phyloP scores from a whole-genome alignment of 345 rosid genomes.

The Brassica nigra region DNA sequence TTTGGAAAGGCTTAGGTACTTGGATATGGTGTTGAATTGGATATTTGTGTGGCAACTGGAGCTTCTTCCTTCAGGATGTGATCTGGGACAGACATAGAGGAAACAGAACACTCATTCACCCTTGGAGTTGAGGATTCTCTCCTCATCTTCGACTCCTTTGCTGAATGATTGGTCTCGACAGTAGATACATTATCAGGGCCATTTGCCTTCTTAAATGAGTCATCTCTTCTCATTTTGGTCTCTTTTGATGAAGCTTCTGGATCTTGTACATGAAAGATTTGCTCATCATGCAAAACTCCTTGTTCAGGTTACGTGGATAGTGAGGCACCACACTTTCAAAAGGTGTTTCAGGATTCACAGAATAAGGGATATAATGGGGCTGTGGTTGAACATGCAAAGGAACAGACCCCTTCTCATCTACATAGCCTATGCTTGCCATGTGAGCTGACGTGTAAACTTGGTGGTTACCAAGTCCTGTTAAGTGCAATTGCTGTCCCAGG shows the following conservation, averaged over 20 bases:
- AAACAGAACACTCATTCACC: slow-evolving; percentile 34
- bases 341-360: slow-evolving; percentile 36
- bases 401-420: slow-evolving; percentile 40
- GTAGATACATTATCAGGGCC: slow-evolving; percentile 30
- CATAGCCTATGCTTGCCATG: slow-evolving; percentile 27
- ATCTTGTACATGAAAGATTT: slow-evolving; percentile 37
- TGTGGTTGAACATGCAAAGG: slow-evolving; percentile 33
- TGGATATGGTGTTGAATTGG: slow-evolving; percentile 29
- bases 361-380: slow-evolving; percentile 32
- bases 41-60: slow-evolving; percentile 20
- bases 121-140: slow-evolving; percentile 40
- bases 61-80: slow-evolving; percentile 29
- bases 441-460: slow-evolving; percentile 39
- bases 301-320: slow-evolving; percentile 31
- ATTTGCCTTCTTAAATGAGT: slow-evolving; percentile 36
- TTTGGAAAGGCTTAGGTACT: slow-evolving; percentile 25
- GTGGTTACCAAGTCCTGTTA: slow-evolving; percentile 32
- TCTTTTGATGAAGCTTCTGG: slow-evolving; percentile 36
- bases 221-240: slow-evolving; percentile 37
- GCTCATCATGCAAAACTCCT: slow-evolving; percentile 30
- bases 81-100: slow-evolving; percentile 20
- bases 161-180: slow-evolving; percentile 28
- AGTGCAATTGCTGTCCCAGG: slow-evolving; percentile 32
- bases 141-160: slow-evolving; percentile 35
- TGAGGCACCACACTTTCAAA: slow-evolving; percentile 33